Evolutionary conservation across 352 stramenopile genomes (phyloP), one percentile per base, ranked within the genome.

Genomic region (Aphanomyces cochlioides): DNA sequence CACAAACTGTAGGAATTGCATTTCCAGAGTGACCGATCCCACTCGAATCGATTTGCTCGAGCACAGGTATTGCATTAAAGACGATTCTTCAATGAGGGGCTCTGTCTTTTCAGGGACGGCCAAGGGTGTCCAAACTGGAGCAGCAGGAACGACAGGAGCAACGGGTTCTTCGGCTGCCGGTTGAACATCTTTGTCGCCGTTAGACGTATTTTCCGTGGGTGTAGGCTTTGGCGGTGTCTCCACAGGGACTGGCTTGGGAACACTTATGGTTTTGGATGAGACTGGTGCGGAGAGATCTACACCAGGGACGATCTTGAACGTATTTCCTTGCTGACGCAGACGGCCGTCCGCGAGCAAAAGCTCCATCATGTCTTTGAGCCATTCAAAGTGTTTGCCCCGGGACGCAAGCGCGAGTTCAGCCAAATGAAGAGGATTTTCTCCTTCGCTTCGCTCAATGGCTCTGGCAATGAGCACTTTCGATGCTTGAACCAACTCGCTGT

Each of bases 41-140:
- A 58, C 50, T 10, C 50, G 50, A 34, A 58, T 58, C n/a, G 50
- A 0, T 58, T 58, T 58, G 50, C n/a, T 58, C n/a, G 50, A 58
- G 8, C n/a, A 3, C n/a, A 58, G 50, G 50, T 38, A 58, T 34
- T n/a, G 8, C 8, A 58, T 1, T 0, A 58, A 34, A 0, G 8
- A n/a, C n/a, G 50, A 58, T 19, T 58, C 50, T n/a, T 19, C 50
- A 8, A 19, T 8, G n/a, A 58, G 7, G 8, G 50, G 50, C 13
- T 53, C 45, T 53, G 13, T 15, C n/a, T 10, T 58, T n/a, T n/a
- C 13, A n/a, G 50, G 8, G 8, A 34, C n/a, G 8, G 50, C n/a
- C 37, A 38, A 2, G 8, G 50, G 50, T 21, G 50, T n/a, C 28
- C n/a, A 58, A 58, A 8, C 13, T n/a, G 45, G 13, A n/a, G 45